A percentile compares a stretch with the other conserved stretches of the same genome.
Evolutionary conservation across 495 filamentous ascomycete genomes (phyloP).

Genomic region (Penicillium coprophilum): DNA sequence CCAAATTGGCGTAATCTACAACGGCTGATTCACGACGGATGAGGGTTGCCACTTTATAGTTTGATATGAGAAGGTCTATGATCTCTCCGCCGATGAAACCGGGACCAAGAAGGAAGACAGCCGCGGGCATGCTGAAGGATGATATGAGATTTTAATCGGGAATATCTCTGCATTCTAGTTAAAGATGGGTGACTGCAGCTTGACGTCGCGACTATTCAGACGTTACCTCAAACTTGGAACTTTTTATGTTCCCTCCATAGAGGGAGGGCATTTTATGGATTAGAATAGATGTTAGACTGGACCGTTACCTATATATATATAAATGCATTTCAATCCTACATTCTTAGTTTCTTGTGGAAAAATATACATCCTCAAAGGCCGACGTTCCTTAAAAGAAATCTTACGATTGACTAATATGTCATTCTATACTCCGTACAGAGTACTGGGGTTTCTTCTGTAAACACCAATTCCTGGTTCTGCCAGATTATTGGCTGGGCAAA

Average conservation of each 20-base stretch:
- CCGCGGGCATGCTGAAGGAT: background rate
- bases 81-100: slow-evolving; percentile 42
- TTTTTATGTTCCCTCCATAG: background rate
- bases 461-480: too few relatives aligned
- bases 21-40: slow-evolving; percentile 31
- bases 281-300: too few relatives aligned
- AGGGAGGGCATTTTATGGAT: too few relatives aligned
- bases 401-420: too few relatives aligned
- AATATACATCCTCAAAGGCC: too few relatives aligned
- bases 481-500: too few relatives aligned
- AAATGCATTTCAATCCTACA: too few relatives aligned
- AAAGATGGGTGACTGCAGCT: background rate
- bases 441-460: too few relatives aligned
- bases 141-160: background rate
- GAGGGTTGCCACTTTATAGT: slow-evolving; percentile 33
- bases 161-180: background rate
- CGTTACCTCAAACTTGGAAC: background rate
- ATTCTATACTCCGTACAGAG: too few relatives aligned
- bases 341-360: too few relatives aligned
- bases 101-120: slow-evolving; percentile 40
- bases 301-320: too few relatives aligned
- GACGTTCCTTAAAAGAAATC: too few relatives aligned
- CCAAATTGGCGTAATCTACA: slow-evolving; percentile 20
- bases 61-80: slow-evolving; percentile 33
- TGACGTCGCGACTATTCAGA: slow-evolving; percentile 5